Percentiles rank a stretch among this genome's conserved stretches.
phyloP scores from a whole-genome alignment of 2,329 filamentous ascomycete genomes.

The Clarireedia paspali region DNA sequence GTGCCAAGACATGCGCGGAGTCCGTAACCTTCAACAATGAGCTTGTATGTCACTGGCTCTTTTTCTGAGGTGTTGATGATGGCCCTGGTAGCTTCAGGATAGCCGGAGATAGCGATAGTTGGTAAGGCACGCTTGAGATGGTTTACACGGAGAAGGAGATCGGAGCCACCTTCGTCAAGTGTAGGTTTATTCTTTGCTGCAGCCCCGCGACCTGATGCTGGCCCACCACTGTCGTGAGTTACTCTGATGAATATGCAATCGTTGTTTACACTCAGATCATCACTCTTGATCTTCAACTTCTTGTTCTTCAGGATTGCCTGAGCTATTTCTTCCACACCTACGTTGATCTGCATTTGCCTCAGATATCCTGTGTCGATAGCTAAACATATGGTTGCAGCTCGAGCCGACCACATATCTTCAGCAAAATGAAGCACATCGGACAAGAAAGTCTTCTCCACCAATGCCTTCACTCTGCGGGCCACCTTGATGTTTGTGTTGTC shows the following conservation, averaged over 20 bases:
- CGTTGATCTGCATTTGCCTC: slow-evolving; percentile 71
- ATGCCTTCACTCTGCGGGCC: slow-evolving; percentile 83
- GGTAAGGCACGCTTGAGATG: slow-evolving; percentile 77
- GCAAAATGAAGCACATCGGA: slow-evolving; percentile 73
- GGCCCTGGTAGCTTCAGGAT: slow-evolving; percentile 75
- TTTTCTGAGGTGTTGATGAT: slow-evolving; percentile 69
- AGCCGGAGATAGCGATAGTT: slow-evolving; percentile 79
- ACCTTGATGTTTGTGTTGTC: slow-evolving; percentile 68
- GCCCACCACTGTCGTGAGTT: slow-evolving; percentile 42
- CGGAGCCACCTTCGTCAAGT: slow-evolving; percentile 46
- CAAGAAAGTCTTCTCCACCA: slow-evolving; percentile 91
- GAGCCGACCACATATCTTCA: slow-evolving; percentile 80
- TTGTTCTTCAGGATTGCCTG: slow-evolving; percentile 71
- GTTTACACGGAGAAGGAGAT: slow-evolving; percentile 72
- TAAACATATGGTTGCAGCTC: slow-evolving; percentile 69
- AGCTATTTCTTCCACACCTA: slow-evolving; percentile 66
- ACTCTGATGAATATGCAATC: slow-evolving; percentile 69
- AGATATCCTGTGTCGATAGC: slow-evolving; percentile 75
- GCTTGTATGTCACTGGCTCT: slow-evolving; percentile 40
- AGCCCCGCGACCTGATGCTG: slow-evolving; percentile 21
- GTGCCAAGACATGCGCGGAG: slow-evolving; percentile 87
- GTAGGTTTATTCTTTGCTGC: slow-evolving; percentile 20
- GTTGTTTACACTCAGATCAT: slow-evolving; percentile 55
- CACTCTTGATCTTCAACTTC: slow-evolving; percentile 67
- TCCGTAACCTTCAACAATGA: slow-evolving; percentile 92